phyloP scores from a whole-genome alignment of 352 stramenopile species.

The Pythium brachiatum region DNA sequence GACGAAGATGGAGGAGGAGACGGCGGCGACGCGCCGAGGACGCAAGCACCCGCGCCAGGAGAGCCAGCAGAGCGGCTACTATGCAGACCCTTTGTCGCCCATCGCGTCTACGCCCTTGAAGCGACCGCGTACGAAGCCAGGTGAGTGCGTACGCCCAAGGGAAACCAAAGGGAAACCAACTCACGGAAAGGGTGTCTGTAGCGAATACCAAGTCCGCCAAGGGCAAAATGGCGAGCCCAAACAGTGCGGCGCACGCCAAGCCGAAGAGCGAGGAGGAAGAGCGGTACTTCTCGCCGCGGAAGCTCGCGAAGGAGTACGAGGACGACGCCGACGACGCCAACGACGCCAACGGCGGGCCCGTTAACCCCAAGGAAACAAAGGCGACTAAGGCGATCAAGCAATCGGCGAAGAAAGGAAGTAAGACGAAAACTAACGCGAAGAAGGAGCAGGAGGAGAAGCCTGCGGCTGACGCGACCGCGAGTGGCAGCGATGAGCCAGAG shows the following conservation, averaged over 20 bases:
- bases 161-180: slow-evolving; percentile 6
- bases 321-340: slow-evolving; percentile 17
- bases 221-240: slow-evolving; percentile 28
- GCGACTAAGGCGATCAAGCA: slow-evolving; percentile 1
- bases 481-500: slow-evolving; percentile 18
- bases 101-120: slow-evolving; percentile 87
- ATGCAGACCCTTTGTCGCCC: slow-evolving; percentile 74
- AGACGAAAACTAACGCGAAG: not conserved
- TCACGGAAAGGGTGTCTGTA: slow-evolving; percentile 13
- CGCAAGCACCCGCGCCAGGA: slow-evolving; percentile 21
- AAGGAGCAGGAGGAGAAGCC: slow-evolving; percentile 19
- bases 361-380: not conserved
- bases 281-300: slow-evolving; percentile 61
- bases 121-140: slow-evolving; percentile 50
- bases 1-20: slow-evolving; percentile 15
- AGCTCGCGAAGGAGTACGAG: slow-evolving; percentile 59
- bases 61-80: slow-evolving; percentile 43
- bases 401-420: not conserved
- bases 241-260: slow-evolving; percentile 22
- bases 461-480: not conserved
- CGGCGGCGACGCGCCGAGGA: slow-evolving; percentile 1
- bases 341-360: not conserved
- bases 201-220: slow-evolving; percentile 53
- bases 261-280: slow-evolving; percentile 32
- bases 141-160: slow-evolving; percentile 19